Percentiles rank a stretch among this genome's conserved stretches.
Evolutionary conservation across 495 filamentous ascomycete species (phyloP).

Genomic region (Trichoderma asperelloides): DNA sequence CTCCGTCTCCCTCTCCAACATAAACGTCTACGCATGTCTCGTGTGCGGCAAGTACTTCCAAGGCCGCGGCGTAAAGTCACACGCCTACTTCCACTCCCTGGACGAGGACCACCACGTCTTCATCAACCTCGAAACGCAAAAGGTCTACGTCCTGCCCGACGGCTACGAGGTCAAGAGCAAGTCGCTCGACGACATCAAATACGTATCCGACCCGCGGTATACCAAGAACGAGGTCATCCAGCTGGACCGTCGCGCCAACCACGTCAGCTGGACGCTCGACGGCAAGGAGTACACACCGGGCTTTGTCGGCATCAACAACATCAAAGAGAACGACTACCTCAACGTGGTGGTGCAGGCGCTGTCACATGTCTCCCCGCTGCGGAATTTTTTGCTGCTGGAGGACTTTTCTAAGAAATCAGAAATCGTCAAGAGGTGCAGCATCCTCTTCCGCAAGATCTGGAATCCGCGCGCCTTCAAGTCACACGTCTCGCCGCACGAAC

Average conservation of each 20-base stretch:
- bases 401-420: slow-evolving; percentile 49
- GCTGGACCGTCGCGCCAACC: slow-evolving; percentile 65
- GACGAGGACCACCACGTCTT: slow-evolving; percentile 94
- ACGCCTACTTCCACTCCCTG: slow-evolving; percentile 96
- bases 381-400: slow-evolving; percentile 89
- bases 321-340: slow-evolving; percentile 98
- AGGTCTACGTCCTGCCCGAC: slow-evolving; percentile 91
- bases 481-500: slow-evolving; percentile 94
- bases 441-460: slow-evolving; percentile 94
- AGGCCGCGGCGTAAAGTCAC: slow-evolving; percentile 83
- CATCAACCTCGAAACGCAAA: slow-evolving; percentile 93
- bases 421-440: slow-evolving; percentile 70
- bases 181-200: slow-evolving; percentile 97
- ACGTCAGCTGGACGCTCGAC: slow-evolving; percentile 65
- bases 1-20: slow-evolving; percentile 89
- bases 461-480: slow-evolving; percentile 94
- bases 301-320: slow-evolving; percentile 99
- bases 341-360: slow-evolving; percentile 95
- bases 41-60: slow-evolving; percentile 98
- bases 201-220: slow-evolving; percentile 88
- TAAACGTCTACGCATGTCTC: slow-evolving; percentile 97
- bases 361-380: slow-evolving; percentile 79
- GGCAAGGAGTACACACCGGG: slow-evolving; percentile 83
- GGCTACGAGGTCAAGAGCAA: slow-evolving; percentile 95
- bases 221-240: slow-evolving; percentile 66